A percentile compares a stretch with the other conserved stretches of the same genome.
phyloP scores from a whole-genome alignment of 176 grass and related monocot species.

The Raddia distichophylla region DNA sequence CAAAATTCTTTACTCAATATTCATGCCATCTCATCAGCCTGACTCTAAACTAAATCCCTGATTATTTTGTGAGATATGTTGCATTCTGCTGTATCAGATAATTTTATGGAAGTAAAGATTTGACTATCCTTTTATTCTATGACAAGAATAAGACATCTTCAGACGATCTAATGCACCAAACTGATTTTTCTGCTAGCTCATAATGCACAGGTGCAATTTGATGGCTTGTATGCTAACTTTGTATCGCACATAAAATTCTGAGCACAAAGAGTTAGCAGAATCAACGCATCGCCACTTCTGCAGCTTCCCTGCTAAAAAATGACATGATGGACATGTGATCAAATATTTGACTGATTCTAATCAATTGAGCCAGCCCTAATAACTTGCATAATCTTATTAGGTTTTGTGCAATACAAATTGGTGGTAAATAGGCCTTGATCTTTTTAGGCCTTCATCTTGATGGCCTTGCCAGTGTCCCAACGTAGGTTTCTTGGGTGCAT shows the following conservation, averaged over 20 bases:
- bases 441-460: not conserved
- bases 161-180: not conserved
- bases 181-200: not conserved
- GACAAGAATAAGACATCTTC: not conserved
- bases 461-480: not conserved
- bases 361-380: not conserved
- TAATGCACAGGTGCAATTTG: not conserved
- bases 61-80: not conserved
- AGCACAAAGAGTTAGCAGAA: not conserved
- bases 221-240: not conserved
- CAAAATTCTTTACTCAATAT: not conserved
- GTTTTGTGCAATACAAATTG: not conserved
- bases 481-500: not conserved
- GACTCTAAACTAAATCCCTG: not conserved
- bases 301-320: not conserved
- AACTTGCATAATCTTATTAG: not conserved
- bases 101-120: not conserved
- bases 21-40: not conserved
- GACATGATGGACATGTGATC: not conserved
- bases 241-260: not conserved
- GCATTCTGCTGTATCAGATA: not conserved
- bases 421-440: not conserved
- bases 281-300: not conserved
- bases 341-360: not conserved
- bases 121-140: not conserved